These are phyloP conservation scores for Verbascum thapsus DNA, from an alignment of 257 asterid species.

Conservation along the genomic window DNA sequence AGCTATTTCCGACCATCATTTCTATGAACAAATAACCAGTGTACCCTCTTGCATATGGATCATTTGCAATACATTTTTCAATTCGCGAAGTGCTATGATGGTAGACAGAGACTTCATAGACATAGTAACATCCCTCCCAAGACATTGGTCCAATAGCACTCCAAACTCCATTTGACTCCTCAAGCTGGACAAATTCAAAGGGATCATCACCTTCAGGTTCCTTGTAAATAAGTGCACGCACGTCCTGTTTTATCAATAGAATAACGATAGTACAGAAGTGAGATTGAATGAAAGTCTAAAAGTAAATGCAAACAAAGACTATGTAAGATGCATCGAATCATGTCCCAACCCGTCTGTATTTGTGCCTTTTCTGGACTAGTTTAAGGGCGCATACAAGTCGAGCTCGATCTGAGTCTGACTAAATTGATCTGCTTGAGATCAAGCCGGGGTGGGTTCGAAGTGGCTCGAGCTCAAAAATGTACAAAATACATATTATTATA, in stretches of 20 bases:
- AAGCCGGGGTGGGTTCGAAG: too few species aligned
- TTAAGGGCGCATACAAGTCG: too few species aligned
- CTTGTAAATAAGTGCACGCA: constrained; percentile 59
- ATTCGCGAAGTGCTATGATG: constrained; percentile 79
- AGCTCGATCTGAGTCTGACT: too few species aligned
- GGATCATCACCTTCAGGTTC: constrained; percentile 55
- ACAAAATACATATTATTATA: too few species aligned
- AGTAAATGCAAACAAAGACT: constrained; percentile 10
- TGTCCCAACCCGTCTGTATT: too few species aligned
- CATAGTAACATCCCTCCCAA: constrained; percentile 94
- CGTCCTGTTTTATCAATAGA: constrained; percentile 50
- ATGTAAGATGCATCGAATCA: too few species aligned
- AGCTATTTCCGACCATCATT: constrained; percentile 13
- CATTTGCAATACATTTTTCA: constrained; percentile 79
- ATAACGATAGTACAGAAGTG: constrained; percentile 25
- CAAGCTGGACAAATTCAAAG: constrained; percentile 60
- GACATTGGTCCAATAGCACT: constrained; percentile 64
- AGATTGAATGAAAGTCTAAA: constrained; percentile 20
- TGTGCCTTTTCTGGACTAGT: too few species aligned
- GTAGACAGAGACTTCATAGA: constrained; percentile 83
- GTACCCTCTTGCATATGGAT: constrained; percentile 97
- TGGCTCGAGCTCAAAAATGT: too few species aligned
- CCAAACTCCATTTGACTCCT: constrained; percentile 88
- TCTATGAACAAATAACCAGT: constrained; percentile 24
- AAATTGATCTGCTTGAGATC: too few species aligned